phyloP scores from a whole-genome alignment of 179 eudicot species.

The Corrigiola litoralis region DNA sequence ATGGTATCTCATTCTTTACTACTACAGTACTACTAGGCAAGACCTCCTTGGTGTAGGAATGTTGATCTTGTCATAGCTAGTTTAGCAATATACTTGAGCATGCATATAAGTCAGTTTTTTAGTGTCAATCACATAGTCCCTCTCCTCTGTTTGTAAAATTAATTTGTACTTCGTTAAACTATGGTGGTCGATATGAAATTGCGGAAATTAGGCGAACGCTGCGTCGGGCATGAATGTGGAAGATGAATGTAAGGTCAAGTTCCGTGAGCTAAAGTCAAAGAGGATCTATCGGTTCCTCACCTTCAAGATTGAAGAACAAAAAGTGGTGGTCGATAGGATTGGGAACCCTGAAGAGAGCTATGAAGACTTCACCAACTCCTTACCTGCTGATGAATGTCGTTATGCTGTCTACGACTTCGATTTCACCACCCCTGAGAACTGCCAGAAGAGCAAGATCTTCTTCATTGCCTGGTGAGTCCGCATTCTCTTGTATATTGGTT shows the following conservation, averaged over 20 bases:
- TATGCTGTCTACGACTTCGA: conserved; percentile 76
- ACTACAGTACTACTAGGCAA: too few species aligned
- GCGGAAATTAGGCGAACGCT: conserved; percentile 48
- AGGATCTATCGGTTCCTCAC: conserved; percentile 49
- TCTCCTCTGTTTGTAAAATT: too few species aligned
- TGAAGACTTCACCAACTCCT: conserved; percentile 53
- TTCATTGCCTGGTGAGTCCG: conserved; percentile 65
- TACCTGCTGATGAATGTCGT: conserved; percentile 69
- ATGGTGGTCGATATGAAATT: too few species aligned
- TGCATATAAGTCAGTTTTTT: too few species aligned
- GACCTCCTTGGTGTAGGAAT: too few species aligned
- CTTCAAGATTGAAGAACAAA: conserved; percentile 65
- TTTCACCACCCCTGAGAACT: conserved; percentile 63
- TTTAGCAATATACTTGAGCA: too few species aligned
- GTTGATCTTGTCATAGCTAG: too few species aligned
- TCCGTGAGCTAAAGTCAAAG: conserved; percentile 57
- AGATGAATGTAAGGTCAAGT: conserved; percentile 65
- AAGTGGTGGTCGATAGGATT: conserved; percentile 64
- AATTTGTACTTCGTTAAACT: too few species aligned
- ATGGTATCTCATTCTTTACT: too few species aligned
- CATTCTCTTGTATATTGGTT: too few species aligned
- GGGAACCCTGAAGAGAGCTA: conserved; percentile 53
- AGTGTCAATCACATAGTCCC: too few species aligned
- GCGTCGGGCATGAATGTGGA: conserved; percentile 73
- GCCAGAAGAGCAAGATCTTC: conserved; percentile 89